These are phyloP conservation scores for Coniella lustricola DNA, from an alignment of 2,329 filamentous ascomycete species.

Conservation along the genomic window DNA sequence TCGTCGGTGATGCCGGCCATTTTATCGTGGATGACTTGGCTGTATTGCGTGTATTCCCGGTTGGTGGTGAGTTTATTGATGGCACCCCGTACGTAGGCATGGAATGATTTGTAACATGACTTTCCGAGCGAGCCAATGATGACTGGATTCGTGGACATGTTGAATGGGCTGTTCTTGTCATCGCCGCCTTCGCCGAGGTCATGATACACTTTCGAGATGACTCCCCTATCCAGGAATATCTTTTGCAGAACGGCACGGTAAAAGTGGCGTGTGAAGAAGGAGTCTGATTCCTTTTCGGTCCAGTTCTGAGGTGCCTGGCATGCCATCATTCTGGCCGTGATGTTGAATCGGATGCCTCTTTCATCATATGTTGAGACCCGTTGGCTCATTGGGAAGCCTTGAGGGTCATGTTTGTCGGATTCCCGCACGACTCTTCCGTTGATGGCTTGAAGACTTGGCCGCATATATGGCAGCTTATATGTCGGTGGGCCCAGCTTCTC, in stretches of 20 bases:
- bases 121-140: constrained; percentile 84
- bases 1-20: constrained; percentile 66
- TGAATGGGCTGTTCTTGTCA: constrained; percentile 34
- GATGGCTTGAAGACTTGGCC: constrained; percentile 59
- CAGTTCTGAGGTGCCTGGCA: constrained; percentile 94
- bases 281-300: constrained; percentile 71
- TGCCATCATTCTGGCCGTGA: constrained; percentile 96
- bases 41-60: constrained; percentile 50
- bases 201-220: constrained; percentile 57
- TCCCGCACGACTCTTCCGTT: constrained; percentile 64
- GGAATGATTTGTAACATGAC: constrained; percentile 67
- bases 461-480: constrained; percentile 73
- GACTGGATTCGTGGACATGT: constrained; percentile 65
- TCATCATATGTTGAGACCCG: constrained; percentile 52
- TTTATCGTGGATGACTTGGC: constrained; percentile 54
- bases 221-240: constrained; percentile 79
- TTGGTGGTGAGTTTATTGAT: constrained; percentile 62
- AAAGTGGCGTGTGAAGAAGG: constrained; percentile 89
- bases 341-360: constrained; percentile 75
- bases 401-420: constrained; percentile 68
- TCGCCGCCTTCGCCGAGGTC: constrained; percentile 17
- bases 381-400: constrained; percentile 90
- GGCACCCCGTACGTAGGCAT: constrained; percentile 72
- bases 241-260: constrained; percentile 85
- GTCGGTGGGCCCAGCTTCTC: constrained; percentile 82